Percentiles rank a stretch among this genome's conserved stretches.
Evolutionary conservation across 495 filamentous ascomycete species (phyloP).

Genomic region (Aspergillus bridgeri): DNA sequence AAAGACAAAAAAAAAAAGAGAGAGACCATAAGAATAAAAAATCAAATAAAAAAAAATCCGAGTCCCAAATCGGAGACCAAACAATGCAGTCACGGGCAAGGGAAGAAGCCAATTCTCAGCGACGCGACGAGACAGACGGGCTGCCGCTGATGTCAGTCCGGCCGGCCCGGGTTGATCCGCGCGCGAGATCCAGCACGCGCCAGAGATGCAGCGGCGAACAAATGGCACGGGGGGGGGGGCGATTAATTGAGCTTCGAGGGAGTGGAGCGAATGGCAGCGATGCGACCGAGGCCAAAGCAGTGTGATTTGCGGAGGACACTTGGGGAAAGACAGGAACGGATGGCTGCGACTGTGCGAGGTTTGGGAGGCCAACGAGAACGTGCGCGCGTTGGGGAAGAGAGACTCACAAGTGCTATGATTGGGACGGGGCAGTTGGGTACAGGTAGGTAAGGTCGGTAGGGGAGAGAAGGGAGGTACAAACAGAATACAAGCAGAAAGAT

Average conservation of each 20-base stretch:
- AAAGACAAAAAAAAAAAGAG: too few species aligned
- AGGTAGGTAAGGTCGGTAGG: slow-evolving; percentile 1
- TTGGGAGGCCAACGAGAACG: neutral
- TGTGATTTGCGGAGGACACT: slow-evolving; percentile 17
- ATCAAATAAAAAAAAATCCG: too few species aligned
- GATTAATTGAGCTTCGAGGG: neutral
- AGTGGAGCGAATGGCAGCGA: neutral
- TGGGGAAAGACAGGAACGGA: neutral
- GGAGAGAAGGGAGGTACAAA: slow-evolving; percentile 16
- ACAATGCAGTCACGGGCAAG: neutral
- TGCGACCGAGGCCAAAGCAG: slow-evolving; percentile 12
- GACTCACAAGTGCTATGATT: slow-evolving; percentile 20
- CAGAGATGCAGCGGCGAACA: neutral
- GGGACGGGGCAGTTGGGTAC: too few species aligned
- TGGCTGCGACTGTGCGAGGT: slow-evolving; percentile 9
- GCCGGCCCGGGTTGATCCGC: slow-evolving; percentile 27
- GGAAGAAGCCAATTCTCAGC: neutral
- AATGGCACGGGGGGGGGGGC: neutral
- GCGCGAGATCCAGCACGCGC: slow-evolving; percentile 10
- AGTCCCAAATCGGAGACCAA: too few species aligned
- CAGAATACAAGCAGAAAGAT: slow-evolving; percentile 7
- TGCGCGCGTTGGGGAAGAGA: slow-evolving; percentile 12
- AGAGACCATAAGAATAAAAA: too few species aligned
- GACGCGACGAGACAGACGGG: slow-evolving; percentile 15
- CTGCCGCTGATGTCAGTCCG: slow-evolving; percentile 34